phyloP scores from a whole-genome alignment of 345 rosid species.

The Leavenworthia alabamica region DNA sequence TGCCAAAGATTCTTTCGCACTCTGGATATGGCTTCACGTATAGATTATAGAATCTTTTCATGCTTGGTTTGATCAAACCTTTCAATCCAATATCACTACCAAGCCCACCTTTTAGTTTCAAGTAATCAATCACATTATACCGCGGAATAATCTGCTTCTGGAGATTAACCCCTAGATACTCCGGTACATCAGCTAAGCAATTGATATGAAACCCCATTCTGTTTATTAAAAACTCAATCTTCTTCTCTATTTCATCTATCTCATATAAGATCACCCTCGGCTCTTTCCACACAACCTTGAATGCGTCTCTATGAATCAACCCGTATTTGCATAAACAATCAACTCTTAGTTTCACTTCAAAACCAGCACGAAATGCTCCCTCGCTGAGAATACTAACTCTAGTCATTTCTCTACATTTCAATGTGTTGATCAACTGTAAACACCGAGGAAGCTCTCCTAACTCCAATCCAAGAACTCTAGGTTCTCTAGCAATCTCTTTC shows the following conservation, averaged over 20 bases:
- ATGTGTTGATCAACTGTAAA: conserved; percentile 42
- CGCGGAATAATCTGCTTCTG: conserved; percentile 74
- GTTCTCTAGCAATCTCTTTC: conserved; percentile 58
- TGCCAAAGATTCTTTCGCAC: conserved; percentile 63
- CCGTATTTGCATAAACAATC: conserved; percentile 74
- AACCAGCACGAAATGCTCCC: conserved; percentile 63
- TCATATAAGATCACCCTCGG: conserved; percentile 59
- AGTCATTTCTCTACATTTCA: conserved; percentile 61
- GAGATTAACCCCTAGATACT: conserved; percentile 67
- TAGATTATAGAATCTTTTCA: conserved; percentile 63
- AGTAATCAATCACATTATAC: conserved; percentile 56
- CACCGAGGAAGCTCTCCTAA: conserved; percentile 69
- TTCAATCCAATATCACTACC: conserved; percentile 60
- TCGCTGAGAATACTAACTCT: conserved; percentile 40
- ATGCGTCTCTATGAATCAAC: conserved; percentile 67
- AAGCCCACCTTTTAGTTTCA: conserved; percentile 56
- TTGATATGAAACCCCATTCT: conserved; percentile 41
- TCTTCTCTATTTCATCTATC: conserved; percentile 57
- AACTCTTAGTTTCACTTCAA: conserved; percentile 61
- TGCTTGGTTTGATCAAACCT: conserved; percentile 61
- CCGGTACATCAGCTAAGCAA: conserved; percentile 67
- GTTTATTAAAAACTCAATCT: conserved; percentile 54
- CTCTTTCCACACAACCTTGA: conserved; percentile 74
- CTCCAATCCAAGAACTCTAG: conserved; percentile 61
- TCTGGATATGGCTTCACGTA: conserved; percentile 89